Evolutionary conservation across 129 eudicot species (phyloP), one percentile per base, ranked within the genome.

Genomic region (Artemisia tridentata): DNA sequence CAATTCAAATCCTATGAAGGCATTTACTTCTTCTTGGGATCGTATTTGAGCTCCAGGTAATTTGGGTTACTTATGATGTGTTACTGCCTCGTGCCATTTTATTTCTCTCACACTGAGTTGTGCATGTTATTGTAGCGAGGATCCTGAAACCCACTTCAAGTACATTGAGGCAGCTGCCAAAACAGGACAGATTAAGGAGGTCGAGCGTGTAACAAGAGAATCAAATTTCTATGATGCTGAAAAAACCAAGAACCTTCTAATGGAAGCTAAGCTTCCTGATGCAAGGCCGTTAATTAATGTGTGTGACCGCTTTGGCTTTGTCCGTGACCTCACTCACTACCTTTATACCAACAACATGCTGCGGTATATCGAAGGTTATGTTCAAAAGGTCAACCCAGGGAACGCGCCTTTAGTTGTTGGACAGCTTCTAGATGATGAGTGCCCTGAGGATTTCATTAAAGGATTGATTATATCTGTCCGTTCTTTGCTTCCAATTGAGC

Each of bases 401-500:
- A 92, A 92, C 72, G 98, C 98, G 34, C 98, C 98, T 59, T 70
- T 92, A 81, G 98, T 92, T 79, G 98, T 92, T 4, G 98, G 98
- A 70, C 98, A 92, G 78, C 91, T 92, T 20, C 75, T 92, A 45
- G 98, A 92, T 77, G 98, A 88, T 52, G 98, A 92, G 76, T 92
- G 98, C 23, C 98, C 98, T 62, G 98, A 92, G 81, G 96, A 92
- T 82, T 92, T 92, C 80, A 92, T 92, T 16, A 92, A 92, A 73
- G 98, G 98, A 18, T 80, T 92, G 45, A 92, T 92, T 59, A 78
- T 92, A 25, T 92, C 98, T 15, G 98, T 92, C 34, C 95, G 98
- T 27, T 92, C 96, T 50, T 79, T 92, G 65, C 98, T 92, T 85
- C 98, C 98, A 18, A 96, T 92, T 65, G 98, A 92, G 79, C 98